Base-by-base conservation (phyloP, 139 green algal genomes). In the Mesotaenium endlicherianum region DNA sequence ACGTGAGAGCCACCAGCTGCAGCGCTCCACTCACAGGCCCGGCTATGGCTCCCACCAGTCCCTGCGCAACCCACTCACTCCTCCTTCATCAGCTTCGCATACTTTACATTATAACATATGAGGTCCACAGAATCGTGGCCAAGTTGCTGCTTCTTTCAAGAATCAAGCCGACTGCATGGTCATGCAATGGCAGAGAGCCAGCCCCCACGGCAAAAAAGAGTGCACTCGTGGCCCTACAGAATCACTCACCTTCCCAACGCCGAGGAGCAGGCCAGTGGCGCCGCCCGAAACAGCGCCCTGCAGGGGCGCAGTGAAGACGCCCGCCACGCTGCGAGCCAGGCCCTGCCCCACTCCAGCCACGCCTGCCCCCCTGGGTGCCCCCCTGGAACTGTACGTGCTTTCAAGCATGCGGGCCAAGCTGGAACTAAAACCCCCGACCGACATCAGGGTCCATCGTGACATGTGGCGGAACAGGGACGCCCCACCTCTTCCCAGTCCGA, bases 401-500 rank as follows among this genome's bases (percentile, higher is more conserved):
- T 92, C 81, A 34, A 92, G 79, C 0, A 91, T 82, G 1, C 80
- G 83, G 1, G 87, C 78, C 30, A 91, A 80, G 20, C 83, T 87
- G 26, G 76, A 74, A 8, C 80, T 89, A 80, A 93, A 93, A 45
- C 91, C 91, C 11, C 70, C 71, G 42, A 93, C 84, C 30, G 80
- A 90, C 36, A 77, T 87, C 11, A 93, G 82, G 8, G 91, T 92
- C 91, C 91, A 93, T 44, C 80, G 85, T 20, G 90, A 91, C 5
- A 94, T 70, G 64, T 94, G 84, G 38, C 74, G 75, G 43, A 92
- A 69, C n/a, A 94, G 50, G 0, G 91, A 92, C 2, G 82, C 89
- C 0, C 89, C 86, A 20, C 91, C 91, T 30, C 59, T 53, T 8
- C 92, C 92, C n/a, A 94, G 17, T 8, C 92, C 91, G 5, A 81